Base-by-base conservation (phyloP, 2,329 filamentous ascomycete genomes). In the Didymella lethalis region DNA sequence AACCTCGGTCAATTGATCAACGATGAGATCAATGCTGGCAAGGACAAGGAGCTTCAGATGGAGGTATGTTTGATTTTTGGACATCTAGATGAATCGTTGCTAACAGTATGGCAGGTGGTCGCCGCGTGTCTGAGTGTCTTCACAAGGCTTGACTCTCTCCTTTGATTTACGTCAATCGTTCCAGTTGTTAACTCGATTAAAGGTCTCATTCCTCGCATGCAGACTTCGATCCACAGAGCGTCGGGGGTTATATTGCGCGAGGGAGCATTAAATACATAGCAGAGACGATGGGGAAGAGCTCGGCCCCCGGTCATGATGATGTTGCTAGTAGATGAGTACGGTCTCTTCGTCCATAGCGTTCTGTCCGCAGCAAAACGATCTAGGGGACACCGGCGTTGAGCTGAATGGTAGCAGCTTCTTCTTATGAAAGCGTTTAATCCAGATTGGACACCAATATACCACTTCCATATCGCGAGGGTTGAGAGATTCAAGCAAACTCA, bases 81-180 rank as follows among this genome's bases (percentile, higher is more conserved):
- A 20, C 5, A 8, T 11, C 16, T 1, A 23, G 8, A 48, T 4
- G 11, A 3, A 16, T 26, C 14, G 2, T 20, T 34, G 25, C 31
- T 51, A 43, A 34, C 20, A 2, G 20, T 8, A 14, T 18, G 3
- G 57, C 59, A 89, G 86, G 88, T 91, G 73, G 92, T 99, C 53
- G 93, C 95, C 51, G 95, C 95, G 68, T 98, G 95, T 79, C 82
- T 99, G 78, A 97, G 91, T 81, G 95, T 99, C 73, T 99, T 99
- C 79, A 99, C 95, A 65, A 88, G 94, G 75, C 90, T 99, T 72
- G 95, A 99, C 82, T 98, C 95, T 50, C 84, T 99, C 62, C 88
- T 99, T 77, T 99, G 86, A 81, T 64, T 43, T 16, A 49, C 34
- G 14, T 32, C 38, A 59, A 47, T 56, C 49, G 61, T 63, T 57